Conservation (phyloP, 2,329 filamentous ascomycete species). For the Cladorrhinum sp. region DNA sequence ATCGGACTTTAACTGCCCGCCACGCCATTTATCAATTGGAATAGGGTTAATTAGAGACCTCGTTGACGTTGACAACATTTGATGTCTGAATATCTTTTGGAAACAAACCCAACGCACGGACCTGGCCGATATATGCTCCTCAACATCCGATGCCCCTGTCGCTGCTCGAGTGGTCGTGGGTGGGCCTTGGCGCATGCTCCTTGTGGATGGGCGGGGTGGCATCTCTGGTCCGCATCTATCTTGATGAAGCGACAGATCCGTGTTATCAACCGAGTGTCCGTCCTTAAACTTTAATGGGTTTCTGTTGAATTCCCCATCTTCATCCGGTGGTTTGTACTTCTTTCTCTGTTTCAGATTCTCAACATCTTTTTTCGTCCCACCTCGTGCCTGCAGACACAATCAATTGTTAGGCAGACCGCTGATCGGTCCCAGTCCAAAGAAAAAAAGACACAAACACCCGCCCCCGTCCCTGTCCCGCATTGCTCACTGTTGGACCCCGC, state of each 20-base stretch:
- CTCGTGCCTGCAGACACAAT: background rate
- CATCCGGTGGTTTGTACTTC: background rate
- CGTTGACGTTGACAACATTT: conserved; percentile 13
- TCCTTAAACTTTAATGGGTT: background rate
- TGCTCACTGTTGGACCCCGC: background rate
- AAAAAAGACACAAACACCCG: background rate
- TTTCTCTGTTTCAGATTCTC: background rate
- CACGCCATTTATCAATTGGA: conserved; percentile 19
- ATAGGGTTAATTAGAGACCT: conserved; percentile 16
- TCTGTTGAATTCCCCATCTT: background rate
- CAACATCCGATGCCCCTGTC: background rate
- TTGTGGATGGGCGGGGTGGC: background rate
- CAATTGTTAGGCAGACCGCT: conserved; percentile 3
- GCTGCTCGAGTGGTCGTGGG: background rate
- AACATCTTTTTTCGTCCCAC: background rate
- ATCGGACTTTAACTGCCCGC: conserved; percentile 14
- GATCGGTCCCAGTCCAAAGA: background rate
- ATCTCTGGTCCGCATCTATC: background rate
- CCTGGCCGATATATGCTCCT: too few species aligned
- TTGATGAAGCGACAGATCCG: background rate
- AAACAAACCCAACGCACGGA: background rate
- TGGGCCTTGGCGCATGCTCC: background rate
- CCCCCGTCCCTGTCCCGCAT: background rate
- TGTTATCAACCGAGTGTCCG: too few species aligned
- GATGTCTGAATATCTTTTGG: background rate